Conservation (phyloP, 768 basidiomycete genomes). For the Tulasnella sp. region DNA sequence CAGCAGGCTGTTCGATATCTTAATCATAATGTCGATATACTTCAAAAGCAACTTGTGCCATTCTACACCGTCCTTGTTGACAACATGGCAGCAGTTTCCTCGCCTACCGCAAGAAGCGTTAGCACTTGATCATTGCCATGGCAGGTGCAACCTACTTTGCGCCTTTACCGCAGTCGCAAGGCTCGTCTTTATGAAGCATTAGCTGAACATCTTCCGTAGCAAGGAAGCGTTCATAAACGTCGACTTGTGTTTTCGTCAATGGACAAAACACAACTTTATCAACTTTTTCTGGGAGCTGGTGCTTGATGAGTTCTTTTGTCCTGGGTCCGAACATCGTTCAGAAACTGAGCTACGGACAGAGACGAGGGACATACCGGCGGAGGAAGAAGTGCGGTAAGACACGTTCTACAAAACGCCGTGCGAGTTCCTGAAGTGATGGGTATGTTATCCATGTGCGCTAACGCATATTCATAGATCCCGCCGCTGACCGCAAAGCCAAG, state of each 20-base stretch:
- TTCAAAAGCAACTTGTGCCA: slow-evolving; percentile 40
- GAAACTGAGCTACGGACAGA: neutral
- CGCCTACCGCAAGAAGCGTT: slow-evolving; percentile 33
- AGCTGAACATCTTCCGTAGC: slow-evolving; percentile 53
- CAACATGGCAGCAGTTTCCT: slow-evolving; percentile 44
- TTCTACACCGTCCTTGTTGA: slow-evolving; percentile 31
- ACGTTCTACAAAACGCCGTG: slow-evolving; percentile 46
- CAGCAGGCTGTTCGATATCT: slow-evolving; percentile 78
- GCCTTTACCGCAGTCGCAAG: slow-evolving; percentile 56
- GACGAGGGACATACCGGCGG: slow-evolving; percentile 41
- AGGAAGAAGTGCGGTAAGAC: slow-evolving; percentile 75
- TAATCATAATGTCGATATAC: slow-evolving; percentile 71
- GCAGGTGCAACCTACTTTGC: slow-evolving; percentile 36
- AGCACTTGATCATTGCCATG: neutral
- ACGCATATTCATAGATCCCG: neutral
- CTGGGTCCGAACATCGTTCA: slow-evolving; percentile 25
- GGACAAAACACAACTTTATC: slow-evolving; percentile 94
- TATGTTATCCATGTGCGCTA: neutral
- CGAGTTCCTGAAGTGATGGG: slow-evolving; percentile 36
- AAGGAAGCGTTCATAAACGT: slow-evolving; percentile 61
- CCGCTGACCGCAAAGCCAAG: slow-evolving; percentile 29
- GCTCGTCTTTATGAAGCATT: slow-evolving; percentile 55
- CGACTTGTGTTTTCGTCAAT: slow-evolving; percentile 53
- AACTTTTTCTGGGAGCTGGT: slow-evolving; percentile 73
- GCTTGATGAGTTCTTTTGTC: slow-evolving; percentile 64